phyloP scores from a whole-genome alignment of 148 eudicot species.

The Chenopodium berlandieri region DNA sequence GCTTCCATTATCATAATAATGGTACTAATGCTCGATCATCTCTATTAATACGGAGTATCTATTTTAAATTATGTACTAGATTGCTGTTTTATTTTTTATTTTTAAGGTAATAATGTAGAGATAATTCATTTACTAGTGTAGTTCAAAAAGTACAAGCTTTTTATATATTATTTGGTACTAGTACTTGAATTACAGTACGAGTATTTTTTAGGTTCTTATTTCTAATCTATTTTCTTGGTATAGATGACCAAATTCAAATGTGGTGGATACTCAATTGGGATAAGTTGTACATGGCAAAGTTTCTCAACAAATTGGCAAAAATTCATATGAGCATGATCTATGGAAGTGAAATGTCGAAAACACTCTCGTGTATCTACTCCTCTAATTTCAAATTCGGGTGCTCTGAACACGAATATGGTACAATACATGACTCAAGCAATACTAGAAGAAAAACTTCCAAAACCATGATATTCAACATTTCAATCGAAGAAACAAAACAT shows the following conservation, averaged over 20 bases:
- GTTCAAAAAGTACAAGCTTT: too few relatives aligned
- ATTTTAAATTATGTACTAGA: too few relatives aligned
- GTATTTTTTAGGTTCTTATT: not conserved
- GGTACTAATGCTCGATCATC: too few relatives aligned
- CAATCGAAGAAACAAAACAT: not conserved
- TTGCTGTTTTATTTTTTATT: too few relatives aligned
- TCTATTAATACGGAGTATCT: too few relatives aligned
- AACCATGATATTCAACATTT: conserved; percentile 33
- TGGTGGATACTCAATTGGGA: conserved; percentile 8
- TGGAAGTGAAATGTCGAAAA: conserved; percentile 13
- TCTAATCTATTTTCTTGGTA: not conserved
- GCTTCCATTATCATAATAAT: too few relatives aligned
- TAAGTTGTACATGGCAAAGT: conserved; percentile 11
- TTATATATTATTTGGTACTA: too few relatives aligned
- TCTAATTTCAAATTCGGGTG: conserved; percentile 24
- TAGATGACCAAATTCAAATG: conserved; percentile 3
- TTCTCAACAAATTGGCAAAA: conserved; percentile 35
- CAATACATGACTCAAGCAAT: not conserved
- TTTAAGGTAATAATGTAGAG: too few relatives aligned
- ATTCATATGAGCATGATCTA: conserved; percentile 31
- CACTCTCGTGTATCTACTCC: conserved; percentile 28
- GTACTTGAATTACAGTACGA: too few relatives aligned
- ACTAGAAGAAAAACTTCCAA: conserved; percentile 11
- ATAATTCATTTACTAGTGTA: too few relatives aligned
- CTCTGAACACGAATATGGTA: not conserved